Base-by-base conservation (phyloP, 306 rosid species). In the Trichosanthes truncata region DNA sequence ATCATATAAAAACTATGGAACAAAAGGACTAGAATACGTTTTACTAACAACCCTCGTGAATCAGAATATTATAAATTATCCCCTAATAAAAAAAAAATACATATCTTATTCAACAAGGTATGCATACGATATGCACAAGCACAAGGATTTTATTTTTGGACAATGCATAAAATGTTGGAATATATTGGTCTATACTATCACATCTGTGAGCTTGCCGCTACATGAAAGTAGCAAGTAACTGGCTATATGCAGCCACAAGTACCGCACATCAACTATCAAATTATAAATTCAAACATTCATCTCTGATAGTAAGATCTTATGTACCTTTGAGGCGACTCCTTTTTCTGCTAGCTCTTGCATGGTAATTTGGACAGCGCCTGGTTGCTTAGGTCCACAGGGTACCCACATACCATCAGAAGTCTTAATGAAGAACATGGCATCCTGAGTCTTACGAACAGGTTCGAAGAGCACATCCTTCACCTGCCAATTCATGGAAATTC, bases 381-480 rank as follows among this genome's bases (percentile, higher is more conserved):
- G 88, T 78, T 95, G 95, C 89, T 95, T 95, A 65, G 93, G 89
- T 83, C 97, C 97, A 78, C 97, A 92, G 35, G 97, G 97, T 61
- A 89, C 78, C 93, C 92, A 92, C 95, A 85, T 90, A 61, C 76
- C 92, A 82, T 90, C 87, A 8, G 90, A 35, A 79, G 66, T 87
- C 78, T 86, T 87, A 63, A 83, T 71, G 89, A 96, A 96, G 86
- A 86, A 93, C 99, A 96, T 96, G 74, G 99, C 99, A 66, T 96
- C 99, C 88, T 96, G 99, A 35, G 99, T 96, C 87, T 96, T 96
- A 53, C 99, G 98, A 55, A 96, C 99, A 78, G 99, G 99, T 84
- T 96, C 99, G 57, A 96, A 96, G 29, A 96, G 91, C 80, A 96
- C 99, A 87, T 96, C 99, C 86, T 96, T 96, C 77, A 96, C 99